Conservation (phyloP, 2,329 filamentous ascomycete species). For the Cadophora malorum region DNA sequence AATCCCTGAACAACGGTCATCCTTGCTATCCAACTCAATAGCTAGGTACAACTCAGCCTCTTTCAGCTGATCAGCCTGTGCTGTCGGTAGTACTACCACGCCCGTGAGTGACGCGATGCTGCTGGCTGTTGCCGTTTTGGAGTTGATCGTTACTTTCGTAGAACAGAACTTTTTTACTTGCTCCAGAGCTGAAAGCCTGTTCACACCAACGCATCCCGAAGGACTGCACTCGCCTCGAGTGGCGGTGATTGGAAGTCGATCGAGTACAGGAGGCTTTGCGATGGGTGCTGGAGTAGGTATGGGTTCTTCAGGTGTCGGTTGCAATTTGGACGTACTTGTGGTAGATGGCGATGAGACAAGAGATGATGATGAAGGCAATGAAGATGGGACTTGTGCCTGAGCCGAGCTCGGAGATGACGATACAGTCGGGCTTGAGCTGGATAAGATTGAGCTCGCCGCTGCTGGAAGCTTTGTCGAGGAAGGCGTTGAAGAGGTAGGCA, state of each 20-base stretch:
- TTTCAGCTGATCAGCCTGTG: neutral
- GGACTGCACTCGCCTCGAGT: neutral
- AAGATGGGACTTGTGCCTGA: no score
- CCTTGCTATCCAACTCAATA: neutral
- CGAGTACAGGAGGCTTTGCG: neutral
- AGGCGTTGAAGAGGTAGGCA: neutral
- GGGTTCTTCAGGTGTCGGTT: neutral
- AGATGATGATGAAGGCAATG: neutral
- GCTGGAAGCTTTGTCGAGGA: neutral
- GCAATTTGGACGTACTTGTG: no score
- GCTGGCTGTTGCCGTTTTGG: neutral
- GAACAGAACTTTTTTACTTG: conserved; percentile 1
- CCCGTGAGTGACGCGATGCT: neutral
- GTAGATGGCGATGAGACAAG: neutral
- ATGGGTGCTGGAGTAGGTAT: neutral
- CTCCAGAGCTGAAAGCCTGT: neutral
- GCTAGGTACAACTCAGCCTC: neutral
- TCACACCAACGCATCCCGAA: neutral
- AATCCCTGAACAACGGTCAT: neutral
- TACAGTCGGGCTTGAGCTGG: neutral
- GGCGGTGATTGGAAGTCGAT: neutral
- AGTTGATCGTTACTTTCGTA: neutral
- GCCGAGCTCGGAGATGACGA: neutral
- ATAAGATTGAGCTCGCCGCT: neutral
- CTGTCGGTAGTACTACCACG: neutral